Base-by-base conservation (phyloP, 768 basidiomycete species). In the Suillus hirtellus region DNA sequence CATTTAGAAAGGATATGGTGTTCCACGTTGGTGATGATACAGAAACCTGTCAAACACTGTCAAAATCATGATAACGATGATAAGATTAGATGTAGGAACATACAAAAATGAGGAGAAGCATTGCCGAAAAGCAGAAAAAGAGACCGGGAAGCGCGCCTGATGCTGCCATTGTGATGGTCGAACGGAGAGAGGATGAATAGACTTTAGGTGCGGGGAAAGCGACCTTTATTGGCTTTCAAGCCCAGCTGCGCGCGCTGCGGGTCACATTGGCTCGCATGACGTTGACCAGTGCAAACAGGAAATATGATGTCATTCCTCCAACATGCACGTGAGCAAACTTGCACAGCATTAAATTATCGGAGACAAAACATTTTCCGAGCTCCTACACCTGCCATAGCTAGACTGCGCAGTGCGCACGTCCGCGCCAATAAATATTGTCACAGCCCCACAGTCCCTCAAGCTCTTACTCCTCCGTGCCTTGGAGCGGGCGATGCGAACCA, bases 21-120 rank as follows among this genome's bases (percentile, higher is more conserved):
- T 88, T 70, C 93, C 92, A 94, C 67, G 87, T 90, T 54, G 92
- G 91, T 58, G 83, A 75, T 17, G 89, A 88, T 24, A 93, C 85
- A 35, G 86, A 91, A 3, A 85, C 88, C 88, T 89, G 68, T 40
- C 52, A 21, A 40, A 27, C 4, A 12, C 15, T 5, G 34, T 61
- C 60, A 54, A 58, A 40, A 58, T 63, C 56, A 54, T 19, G 46
- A 55, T 55, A 61, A 59, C n/a, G 43, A n/a, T 46, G 31, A 49
- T 46, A 62, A 19, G 31, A 63, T 38, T n/a, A 64, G 56, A 37
- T 34, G 38, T 31, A 31, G 31, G 50, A 50, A 80, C 86, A 42
- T 76, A 90, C 90, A 67, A 90, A 85, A 67, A 89, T 76, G 47
- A 93, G 84, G 31, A 91, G 79, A 8, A 86, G 83, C 72, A 84